Conservation (phyloP, 345 rosid species). For the Nasturtium officinale region DNA sequence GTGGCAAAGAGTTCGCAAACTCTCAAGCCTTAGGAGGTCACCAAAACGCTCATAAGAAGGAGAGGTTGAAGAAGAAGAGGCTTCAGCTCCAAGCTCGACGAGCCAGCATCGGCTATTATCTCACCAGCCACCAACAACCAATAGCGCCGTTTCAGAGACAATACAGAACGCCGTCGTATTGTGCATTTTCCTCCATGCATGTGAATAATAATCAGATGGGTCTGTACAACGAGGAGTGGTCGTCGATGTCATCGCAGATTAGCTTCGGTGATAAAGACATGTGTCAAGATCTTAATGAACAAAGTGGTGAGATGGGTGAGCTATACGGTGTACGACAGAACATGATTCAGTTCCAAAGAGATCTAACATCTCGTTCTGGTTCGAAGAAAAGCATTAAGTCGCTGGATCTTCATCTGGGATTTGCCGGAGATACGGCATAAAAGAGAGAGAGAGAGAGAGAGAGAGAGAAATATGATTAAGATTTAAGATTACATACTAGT, state of each 20-base stretch:
- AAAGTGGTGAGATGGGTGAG: conserved; percentile 44
- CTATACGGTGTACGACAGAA: conserved; percentile 45
- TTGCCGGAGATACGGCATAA: conserved; percentile 35
- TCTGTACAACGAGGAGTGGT: conserved; percentile 38
- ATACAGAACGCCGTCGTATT: conserved; percentile 45
- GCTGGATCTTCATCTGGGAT: conserved; percentile 75
- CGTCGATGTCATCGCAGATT: conserved; percentile 60
- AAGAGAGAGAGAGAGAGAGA: not conserved
- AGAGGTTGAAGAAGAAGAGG: conserved; percentile 88
- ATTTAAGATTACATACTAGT: conserved; percentile 8
- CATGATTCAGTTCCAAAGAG: conserved; percentile 45
- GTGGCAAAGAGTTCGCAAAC: conserved; percentile 83
- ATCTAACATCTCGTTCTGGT: conserved; percentile 36
- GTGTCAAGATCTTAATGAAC: conserved; percentile 43
- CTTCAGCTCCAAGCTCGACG: conserved; percentile 88
- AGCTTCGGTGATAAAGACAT: conserved; percentile 56
- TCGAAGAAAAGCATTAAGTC: conserved; percentile 55
- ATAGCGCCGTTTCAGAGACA: conserved; percentile 46
- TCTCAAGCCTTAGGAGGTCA: conserved; percentile 99
- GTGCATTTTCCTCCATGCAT: conserved; percentile 42
- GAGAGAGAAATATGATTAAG: conserved; percentile 8
- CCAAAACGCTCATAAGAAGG: conserved; percentile 98
- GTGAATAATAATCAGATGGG: conserved; percentile 34
- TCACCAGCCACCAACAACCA: conserved; percentile 44
- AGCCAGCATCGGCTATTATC: conserved; percentile 68